Percentiles rank a stretch among this genome's conserved stretches.
Evolutionary conservation across 768 basidiomycete genomes (phyloP).

Genomic region (Tulasnella sp.): DNA sequence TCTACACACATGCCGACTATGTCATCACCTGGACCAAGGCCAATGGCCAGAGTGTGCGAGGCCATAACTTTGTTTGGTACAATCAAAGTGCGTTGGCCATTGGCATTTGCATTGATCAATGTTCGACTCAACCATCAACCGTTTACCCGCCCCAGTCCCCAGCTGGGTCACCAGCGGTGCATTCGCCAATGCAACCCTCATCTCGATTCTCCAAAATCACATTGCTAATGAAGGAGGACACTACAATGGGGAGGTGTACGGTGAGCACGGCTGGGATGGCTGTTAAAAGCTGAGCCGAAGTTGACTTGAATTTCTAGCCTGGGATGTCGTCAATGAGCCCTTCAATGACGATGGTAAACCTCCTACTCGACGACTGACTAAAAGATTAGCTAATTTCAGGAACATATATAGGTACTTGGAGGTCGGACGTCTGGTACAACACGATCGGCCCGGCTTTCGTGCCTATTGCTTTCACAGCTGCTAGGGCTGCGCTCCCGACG

Average conservation of each 20-base stretch:
- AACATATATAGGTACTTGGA: conserved; percentile 33
- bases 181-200: conserved; percentile 16
- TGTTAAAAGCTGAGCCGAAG: no score
- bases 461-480: conserved; percentile 34
- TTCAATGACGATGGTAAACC: conserved; percentile 43
- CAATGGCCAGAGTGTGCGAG: conserved; percentile 10
- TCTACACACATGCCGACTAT: conserved; percentile 10
- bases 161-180: conserved; percentile 10
- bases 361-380: background rate
- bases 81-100: conserved; percentile 2
- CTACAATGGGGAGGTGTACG: conserved; percentile 24
- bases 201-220: conserved; percentile 37
- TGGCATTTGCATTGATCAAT: background rate
- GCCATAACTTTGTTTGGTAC: conserved; percentile 15
- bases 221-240: conserved; percentile 40
- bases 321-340: conserved; percentile 49
- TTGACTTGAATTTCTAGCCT: background rate
- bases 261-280: no score
- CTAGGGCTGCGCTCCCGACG: conserved; percentile 41
- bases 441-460: conserved; percentile 40
- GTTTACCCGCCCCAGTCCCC: background rate
- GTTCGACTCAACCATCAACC: background rate
- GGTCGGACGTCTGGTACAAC: conserved; percentile 43
- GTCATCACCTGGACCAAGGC: conserved; percentile 4
- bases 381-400: background rate